Evolutionary conservation across 2,329 filamentous ascomycete species (phyloP), one percentile per base, ranked within the genome.

Genomic region (Fusarium acutatum): DNA sequence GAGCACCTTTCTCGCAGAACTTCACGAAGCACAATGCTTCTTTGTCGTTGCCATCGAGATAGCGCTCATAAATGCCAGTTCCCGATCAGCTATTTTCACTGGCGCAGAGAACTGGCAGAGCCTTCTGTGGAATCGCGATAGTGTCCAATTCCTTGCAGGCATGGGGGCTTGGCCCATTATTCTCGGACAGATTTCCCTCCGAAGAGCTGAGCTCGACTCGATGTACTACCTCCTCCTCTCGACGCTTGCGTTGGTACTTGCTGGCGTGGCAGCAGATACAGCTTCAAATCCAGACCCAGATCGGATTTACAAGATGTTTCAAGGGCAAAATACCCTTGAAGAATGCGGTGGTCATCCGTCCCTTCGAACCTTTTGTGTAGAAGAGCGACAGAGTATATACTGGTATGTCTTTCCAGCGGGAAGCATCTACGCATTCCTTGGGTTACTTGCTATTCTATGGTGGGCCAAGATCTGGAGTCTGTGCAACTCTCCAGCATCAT

Each of bases 1-100:
- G 0, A 64, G 47, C 41, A 72, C 64, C 0, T 69, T 72, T 18
- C 64, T 72, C 1, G 68, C 64, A 14, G 69, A 72, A n/a, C 34
- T 72, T 10, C 69, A 72, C 11, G 68, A 72, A 60, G 59, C 64
- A 3, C 69, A 72, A 2, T 72, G 69, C 15, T 72, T 72, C 22
- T 61, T 72, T 6, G 49, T 72, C 4, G 32, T 34, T 1, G 69
- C 59, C 10, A 61, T 72, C 0, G 68, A 56, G 7, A 65, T 69
- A 5, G 69, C 68, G 0, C 14, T 72, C 0, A 34, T 72, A 7
- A 57, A 58, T 10, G 44, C 58, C 1, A 64, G 32, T 10, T 68
- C 63, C 0, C 15, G 30, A 0, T 41, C 58, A 0, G 64, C 50
- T 3, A n/a, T 69, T 7, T 54, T 64, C 4, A 72, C 50, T 1